phyloP scores from a whole-genome alignment of 495 filamentous ascomycete genomes.

The Daldinia bambusicola region DNA sequence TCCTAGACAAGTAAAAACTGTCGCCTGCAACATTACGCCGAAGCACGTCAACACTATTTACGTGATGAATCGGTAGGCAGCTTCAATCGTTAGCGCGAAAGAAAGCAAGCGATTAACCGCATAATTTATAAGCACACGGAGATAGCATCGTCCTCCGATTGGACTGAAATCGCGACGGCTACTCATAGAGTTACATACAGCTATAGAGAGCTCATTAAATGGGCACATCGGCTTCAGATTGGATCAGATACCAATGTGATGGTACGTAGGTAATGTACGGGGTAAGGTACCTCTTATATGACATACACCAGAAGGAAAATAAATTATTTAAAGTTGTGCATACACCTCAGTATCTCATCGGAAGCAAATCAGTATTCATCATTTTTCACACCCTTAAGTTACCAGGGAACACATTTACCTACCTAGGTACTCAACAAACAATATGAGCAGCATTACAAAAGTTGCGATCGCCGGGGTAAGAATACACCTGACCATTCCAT shows the following conservation, averaged over 20 bases:
- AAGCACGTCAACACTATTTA: background rate
- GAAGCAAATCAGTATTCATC: background rate
- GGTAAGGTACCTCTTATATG: background rate
- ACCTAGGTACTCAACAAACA: too few species aligned
- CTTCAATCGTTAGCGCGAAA: background rate
- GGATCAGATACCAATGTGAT: background rate
- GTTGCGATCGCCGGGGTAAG: constrained; percentile 61
- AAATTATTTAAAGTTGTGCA: background rate
- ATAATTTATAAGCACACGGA: constrained; percentile 3
- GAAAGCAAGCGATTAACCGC: background rate
- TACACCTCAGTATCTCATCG: background rate
- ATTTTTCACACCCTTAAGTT: background rate
- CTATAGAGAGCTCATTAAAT: background rate
- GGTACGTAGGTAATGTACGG: background rate
- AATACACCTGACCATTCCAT: background rate
- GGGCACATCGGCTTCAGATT: background rate
- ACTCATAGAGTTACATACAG: background rate
- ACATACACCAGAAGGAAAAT: background rate
- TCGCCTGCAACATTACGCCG: background rate
- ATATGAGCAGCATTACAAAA: constrained; percentile 56
- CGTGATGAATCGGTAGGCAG: background rate
- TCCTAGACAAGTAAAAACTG: too few species aligned
- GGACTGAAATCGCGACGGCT: too few species aligned
- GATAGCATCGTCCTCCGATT: too few species aligned
- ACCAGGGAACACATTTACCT: too few species aligned